Base-by-base conservation (phyloP, 1,139 yeast genomes). In the Kodamaea plutei region DNA sequence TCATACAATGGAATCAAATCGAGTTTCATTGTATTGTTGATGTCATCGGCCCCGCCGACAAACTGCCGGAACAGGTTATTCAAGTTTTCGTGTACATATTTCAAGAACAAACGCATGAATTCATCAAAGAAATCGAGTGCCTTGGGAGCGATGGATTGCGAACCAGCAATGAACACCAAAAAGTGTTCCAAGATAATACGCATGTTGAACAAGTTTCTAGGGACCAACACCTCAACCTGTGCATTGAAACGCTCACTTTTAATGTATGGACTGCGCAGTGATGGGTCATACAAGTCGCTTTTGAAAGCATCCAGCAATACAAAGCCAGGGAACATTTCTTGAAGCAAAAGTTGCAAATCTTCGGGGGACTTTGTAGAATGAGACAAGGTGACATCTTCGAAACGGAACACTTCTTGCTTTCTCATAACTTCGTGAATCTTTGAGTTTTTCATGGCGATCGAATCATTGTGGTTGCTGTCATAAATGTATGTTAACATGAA, bases 141-240 rank as follows among this genome's bases (percentile, higher is more conserved):
- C 13, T 4, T 21, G 23, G 23, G 23, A 5, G 14, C 23, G 11
- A 28, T 24, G 4, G 26, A 11, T 20, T 28, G 25, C 4, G 35
- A 24, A 2, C 77, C 70, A 15, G 77, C 75, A 15, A 73, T 57
- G 44, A 80, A 79, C 9, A 73, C 57, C 30, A 80, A 67, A 19
- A 80, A 73, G 30, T 75, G 73, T 35, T 78, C 85, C 36, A 79
- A 54, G 16, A 87, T 72, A 3, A 84, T 73, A 42, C 93, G 72
- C 80, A 88, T 84, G 47, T 88, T 85, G 56, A 83, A 79, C n/a
- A 87, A 72, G 46, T 79, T 79, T 4, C 87, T 77, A 0, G 84
- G 79, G 2, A 84, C 84, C 25, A 89, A 62, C 2, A 82, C 73
- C 37, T 81, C 80, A 34, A 83, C 80, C 41, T 69, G 69, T 9